A percentile compares a stretch with the other conserved stretches of the same genome.
Conservation (phyloP, 108 stramenopile genomes). For the Chaetoceros tenuissimus region DNA sequence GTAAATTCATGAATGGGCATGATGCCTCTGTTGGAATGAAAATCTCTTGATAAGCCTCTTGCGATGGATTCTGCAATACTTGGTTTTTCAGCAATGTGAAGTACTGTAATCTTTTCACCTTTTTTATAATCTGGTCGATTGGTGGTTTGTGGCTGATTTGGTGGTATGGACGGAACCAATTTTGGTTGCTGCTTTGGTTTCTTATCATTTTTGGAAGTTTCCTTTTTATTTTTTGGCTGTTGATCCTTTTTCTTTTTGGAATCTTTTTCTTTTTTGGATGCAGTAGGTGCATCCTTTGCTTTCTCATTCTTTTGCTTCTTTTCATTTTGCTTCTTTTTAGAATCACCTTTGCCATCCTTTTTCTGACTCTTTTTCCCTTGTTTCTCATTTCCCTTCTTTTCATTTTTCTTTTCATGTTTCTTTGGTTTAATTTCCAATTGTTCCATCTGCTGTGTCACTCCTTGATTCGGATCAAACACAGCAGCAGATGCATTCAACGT, state of each 20-base stretch:
- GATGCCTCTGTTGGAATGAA: slow-evolving; percentile 13
- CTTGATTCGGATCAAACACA: background rate
- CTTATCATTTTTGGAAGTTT: background rate
- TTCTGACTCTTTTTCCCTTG: slow-evolving; percentile 8
- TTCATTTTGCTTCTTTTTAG: slow-evolving; percentile 9
- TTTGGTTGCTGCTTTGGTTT: slow-evolving; percentile 8
- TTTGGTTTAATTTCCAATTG: slow-evolving; percentile 5
- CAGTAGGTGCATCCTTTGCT: background rate
- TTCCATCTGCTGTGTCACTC: background rate
- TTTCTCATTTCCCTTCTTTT: slow-evolving; percentile 1
- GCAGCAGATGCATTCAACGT: background rate
- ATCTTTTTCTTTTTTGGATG: slow-evolving; percentile 6
- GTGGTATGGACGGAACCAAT: slow-evolving; percentile 34
- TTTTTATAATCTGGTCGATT: slow-evolving; percentile 67
- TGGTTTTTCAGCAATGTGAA: slow-evolving; percentile 83
- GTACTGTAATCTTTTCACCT: slow-evolving; percentile 51
- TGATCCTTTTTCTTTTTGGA: slow-evolving; percentile 1
- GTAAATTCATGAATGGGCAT: slow-evolving; percentile 69
- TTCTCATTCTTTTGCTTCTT: slow-evolving; percentile 12
- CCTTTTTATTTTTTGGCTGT: slow-evolving; percentile 5
- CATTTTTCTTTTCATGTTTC: slow-evolving; percentile 1
- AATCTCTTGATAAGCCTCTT: slow-evolving; percentile 32
- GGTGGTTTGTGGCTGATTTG: slow-evolving; percentile 76
- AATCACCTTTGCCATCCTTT: slow-evolving; percentile 7
- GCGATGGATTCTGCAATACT: slow-evolving; percentile 80